Base-by-base conservation (phyloP, 2,329 filamentous ascomycete species). In the Zelopaecilomyces penicillatus region DNA sequence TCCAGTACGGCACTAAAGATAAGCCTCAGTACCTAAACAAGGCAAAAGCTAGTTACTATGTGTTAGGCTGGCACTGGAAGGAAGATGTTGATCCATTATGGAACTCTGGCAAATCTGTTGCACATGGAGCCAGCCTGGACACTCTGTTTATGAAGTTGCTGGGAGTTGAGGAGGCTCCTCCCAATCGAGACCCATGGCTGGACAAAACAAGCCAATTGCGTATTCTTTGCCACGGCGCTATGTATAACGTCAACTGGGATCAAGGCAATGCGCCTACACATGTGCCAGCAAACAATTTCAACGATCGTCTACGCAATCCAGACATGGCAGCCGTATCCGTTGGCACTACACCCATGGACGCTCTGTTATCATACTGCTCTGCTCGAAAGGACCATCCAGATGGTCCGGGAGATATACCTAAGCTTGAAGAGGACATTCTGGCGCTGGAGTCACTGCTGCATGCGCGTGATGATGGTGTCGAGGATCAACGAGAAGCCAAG, bases 21-120 rank as follows among this genome's bases (percentile, higher is more conserved):
- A 30, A 56, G 2, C 37, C 40, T 0, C 36, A 55, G 9, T 57
- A 59, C 36, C 49, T 65, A 0, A 26, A 47, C 2, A 7, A 44
- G 0, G 66, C 62, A 10, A 54, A 47, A 0, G 62, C 61, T 0
- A 60, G 53, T 48, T 71, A 70, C 48, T 66, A 64, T 47, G 50
- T 70, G 0, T 9, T 71, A 1, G 67, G 68, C 5, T 70, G 65
- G 66, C 64, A 70, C 32, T 52, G 48, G 19, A 50, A 57, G 5
- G 31, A 39, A 7, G 44, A 32, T 1, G 45, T 47, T 10, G 53
- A 63, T 34, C 54, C 54, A 1, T 42, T 61, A 1, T 51, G 49
- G 41, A 44, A 43, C 5, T 44, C 43, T 5, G 38, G 33, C 43
- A 12, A 42, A 30, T 43, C 4, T 11, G 31, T 43, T 4, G 41